Evolutionary conservation across 163 green algal genomes (phyloP).

Genomic region (Chlorella variabilis): DNA sequence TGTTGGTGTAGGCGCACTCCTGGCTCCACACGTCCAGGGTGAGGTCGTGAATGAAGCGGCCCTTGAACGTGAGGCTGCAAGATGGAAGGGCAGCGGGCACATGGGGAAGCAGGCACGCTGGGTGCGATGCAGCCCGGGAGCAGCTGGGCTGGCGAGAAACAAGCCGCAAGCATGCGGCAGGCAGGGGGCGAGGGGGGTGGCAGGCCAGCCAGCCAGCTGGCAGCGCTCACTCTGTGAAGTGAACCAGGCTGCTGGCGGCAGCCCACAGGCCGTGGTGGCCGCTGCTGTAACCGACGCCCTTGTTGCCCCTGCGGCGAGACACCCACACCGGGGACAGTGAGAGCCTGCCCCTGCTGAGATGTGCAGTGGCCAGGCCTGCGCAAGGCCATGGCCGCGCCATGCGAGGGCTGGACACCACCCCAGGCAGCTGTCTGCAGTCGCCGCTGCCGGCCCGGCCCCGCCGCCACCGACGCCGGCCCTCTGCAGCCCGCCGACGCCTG

Average conservation of each 20-base stretch:
- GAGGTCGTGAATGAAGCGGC: constrained; percentile 22
- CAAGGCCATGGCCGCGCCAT: too few species aligned
- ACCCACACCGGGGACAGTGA: too few species aligned
- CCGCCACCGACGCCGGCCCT: too few species aligned
- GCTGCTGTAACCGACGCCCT: background rate
- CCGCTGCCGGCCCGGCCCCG: too few species aligned
- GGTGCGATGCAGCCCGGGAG: too few species aligned
- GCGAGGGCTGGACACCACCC: too few species aligned
- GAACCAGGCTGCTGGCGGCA: constrained; percentile 6
- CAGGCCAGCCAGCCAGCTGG: too few species aligned
- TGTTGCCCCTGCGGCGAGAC: background rate
- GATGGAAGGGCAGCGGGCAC: background rate
- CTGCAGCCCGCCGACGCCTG: too few species aligned
- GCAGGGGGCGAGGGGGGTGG: too few species aligned
- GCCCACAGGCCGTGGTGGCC: constrained; percentile 30
- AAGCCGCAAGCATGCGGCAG: too few species aligned
- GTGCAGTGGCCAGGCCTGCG: background rate
- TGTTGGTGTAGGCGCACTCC: constrained; percentile 4
- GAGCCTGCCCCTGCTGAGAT: background rate
- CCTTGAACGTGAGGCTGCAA: background rate
- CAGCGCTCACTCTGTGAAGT: constrained; percentile 16
- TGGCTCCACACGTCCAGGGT: constrained; percentile 12
- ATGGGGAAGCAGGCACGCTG: background rate
- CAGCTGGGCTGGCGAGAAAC: too few species aligned
- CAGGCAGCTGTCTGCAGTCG: too few species aligned